Evolutionary conservation across 192 early-diverging fungal species (phyloP), one percentile per base, ranked within the genome.

Genomic region (Coemansia sp.): DNA sequence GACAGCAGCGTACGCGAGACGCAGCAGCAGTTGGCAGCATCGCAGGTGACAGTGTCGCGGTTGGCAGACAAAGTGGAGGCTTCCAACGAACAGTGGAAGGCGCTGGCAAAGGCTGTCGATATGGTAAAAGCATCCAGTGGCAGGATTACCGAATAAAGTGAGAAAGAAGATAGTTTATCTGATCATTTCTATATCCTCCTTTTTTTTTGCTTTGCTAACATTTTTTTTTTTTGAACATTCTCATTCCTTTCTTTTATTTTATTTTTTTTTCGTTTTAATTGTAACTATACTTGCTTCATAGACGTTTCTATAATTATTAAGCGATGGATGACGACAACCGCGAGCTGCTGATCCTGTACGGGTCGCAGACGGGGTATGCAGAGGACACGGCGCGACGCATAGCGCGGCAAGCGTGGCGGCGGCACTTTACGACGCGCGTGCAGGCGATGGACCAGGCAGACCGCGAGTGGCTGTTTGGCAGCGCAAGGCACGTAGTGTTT

Each of bases 301-400:
- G n/a, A 17, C 33, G 40, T 20, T 4, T 42, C 29, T 46, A 6
- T 0, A 53, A 40, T 38, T 36, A 9, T n/a, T 3, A 29, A 1
- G 29, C 3, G 29, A 29, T 29, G 29, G 29, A 29, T 3, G 29
- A 29, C 29, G 29, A 29, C 29, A 29, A 29, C 29, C 29, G 29
- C 29, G 29, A 29, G 25, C 48, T 95, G 19, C 72, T 93, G 15
- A 85, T 99, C 49, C 85, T 97, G 20, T 99, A 92, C 69, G 96
- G 90, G 6, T 91, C 90, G 40, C 92, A 99, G 74, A 99, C 94
- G 4, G 97, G 97, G 22, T 93, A 88, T 60, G 91, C 93, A 14
- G 87, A 93, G 65, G 97, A 99, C 77, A 88, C 90, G 5, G 93
- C 95, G 22, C 90, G 93, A 45, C 87, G 88, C 6, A 88, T 96